phyloP scores from a whole-genome alignment of 805 yeast species.

The Hemisphaericaspora nanyangensis region DNA sequence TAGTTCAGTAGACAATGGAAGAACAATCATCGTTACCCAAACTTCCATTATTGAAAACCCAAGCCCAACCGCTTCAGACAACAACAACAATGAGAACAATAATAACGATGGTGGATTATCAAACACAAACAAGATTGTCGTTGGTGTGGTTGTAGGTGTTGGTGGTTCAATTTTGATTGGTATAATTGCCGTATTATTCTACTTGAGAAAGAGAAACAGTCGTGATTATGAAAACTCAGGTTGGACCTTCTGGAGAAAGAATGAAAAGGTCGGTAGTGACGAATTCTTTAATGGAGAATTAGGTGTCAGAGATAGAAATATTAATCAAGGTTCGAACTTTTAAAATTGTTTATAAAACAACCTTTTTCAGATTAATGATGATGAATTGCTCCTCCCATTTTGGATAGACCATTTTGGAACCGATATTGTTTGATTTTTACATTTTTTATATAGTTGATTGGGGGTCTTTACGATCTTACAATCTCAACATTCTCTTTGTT shows the following conservation, averaged over 20 bases:
- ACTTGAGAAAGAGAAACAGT: slow-evolving; percentile 31
- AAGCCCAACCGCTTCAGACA: slow-evolving; percentile 18
- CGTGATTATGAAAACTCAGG: slow-evolving; percentile 28
- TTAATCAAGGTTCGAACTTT: slow-evolving; percentile 45
- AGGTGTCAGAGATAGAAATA: slow-evolving; percentile 45
- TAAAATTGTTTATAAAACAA: too few relatives aligned
- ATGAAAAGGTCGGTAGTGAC: slow-evolving; percentile 38
- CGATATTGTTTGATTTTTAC: too few relatives aligned
- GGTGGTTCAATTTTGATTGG: slow-evolving; percentile 41
- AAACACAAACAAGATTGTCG: slow-evolving; percentile 39
- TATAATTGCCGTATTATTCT: slow-evolving; percentile 29
- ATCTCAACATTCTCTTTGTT: too few relatives aligned
- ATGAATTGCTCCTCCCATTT: too few relatives aligned
- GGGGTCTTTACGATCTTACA: too few relatives aligned
- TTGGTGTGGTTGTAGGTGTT: slow-evolving; percentile 46
- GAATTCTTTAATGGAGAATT: slow-evolving; percentile 43
- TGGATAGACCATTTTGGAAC: too few relatives aligned
- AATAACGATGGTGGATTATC: slow-evolving; percentile 33
- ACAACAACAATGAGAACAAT: slow-evolving; percentile 9
- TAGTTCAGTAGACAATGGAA: slow-evolving; percentile 32
- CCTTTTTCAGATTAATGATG: too few relatives aligned
- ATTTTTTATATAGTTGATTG: too few relatives aligned
- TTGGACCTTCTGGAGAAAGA: slow-evolving; percentile 49
- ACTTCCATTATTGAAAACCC: slow-evolving; percentile 25
- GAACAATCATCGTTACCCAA: slow-evolving; percentile 36